Evolutionary conservation across 2,329 filamentous ascomycete species (phyloP), one percentile per base, ranked within the genome.

Genomic region (Tolypocladium capitatum): DNA sequence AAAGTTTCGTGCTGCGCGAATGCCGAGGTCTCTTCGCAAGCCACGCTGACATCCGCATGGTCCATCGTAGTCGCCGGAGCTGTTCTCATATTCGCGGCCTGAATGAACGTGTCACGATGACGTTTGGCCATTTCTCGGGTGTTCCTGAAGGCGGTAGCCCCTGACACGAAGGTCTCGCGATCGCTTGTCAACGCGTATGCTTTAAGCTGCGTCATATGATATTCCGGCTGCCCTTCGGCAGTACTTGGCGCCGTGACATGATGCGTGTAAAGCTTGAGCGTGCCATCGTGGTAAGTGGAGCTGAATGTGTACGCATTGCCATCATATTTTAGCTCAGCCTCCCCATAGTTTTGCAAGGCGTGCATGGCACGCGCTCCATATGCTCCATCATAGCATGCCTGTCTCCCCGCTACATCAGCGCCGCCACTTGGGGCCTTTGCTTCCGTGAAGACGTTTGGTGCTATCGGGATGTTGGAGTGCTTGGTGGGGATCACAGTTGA

Each of bases 361-460:
- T 66, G 60, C 49, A 70, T 67, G 11, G 51, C 65, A 31, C 64
- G 60, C 27, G 64, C 56, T 32, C 65, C 65, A 21, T 57, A 43
- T 3, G 67, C 66, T 36, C 67, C 63, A 49, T 70, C 58, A 43
- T 67, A 63, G 44, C 56, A 57, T 46, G 60, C 65, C 49, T 69
- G 65, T 28, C 60, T 57, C 42, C 11, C 55, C 16, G 58, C 63
- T 7, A 65, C 63, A 9, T 49, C 58, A 6, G 44, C 10, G 40
- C 52, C 56, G 5, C 63, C 62, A 47, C 63, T 48, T 9, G 61
- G 64, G 1, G 62, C 63, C 50, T 70, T 70, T 0, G 55, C 61
- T 45, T 64, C 63, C 1, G 70, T 20, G 49, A 71, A 71, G 49
- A 70, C 67, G 54, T 71, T 70, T 2, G 66, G 67, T 31, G 53